These are phyloP conservation scores for Lenzites betulinus DNA, from an alignment of 768 basidiomycete species.

Conservation along the genomic window DNA sequence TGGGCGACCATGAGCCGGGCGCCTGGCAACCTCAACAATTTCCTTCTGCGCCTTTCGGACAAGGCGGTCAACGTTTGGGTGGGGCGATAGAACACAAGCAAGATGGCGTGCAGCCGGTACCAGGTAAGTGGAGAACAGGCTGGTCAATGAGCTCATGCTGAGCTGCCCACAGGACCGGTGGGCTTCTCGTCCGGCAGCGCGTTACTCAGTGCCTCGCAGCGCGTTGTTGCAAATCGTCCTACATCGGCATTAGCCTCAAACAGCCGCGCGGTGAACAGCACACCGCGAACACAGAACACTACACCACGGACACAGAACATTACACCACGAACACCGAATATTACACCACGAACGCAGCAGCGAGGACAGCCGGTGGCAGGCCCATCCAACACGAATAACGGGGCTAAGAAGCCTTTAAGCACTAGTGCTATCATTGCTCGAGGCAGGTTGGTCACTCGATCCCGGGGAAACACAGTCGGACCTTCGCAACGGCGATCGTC, in stretches of 20 bases:
- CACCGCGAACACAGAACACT: no score
- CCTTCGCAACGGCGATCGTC: neutral
- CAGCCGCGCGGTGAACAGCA: slow-evolving; percentile 3
- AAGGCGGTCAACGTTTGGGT: neutral
- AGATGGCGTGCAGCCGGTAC: neutral
- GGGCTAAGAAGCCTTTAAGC: neutral
- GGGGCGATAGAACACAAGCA: neutral
- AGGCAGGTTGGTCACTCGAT: no score
- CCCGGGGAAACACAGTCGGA: neutral
- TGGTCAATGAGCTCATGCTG: neutral
- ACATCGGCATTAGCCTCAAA: slow-evolving; percentile 2
- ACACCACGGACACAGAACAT: no score
- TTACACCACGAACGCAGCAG: neutral
- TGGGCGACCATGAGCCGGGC: neutral
- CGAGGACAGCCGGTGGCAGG: neutral
- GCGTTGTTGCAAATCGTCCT: neutral
- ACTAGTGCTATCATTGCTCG: neutral
- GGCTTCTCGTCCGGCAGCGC: slow-evolving; percentile 7
- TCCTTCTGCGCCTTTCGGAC: neutral
- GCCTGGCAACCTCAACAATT: slow-evolving; percentile 17
- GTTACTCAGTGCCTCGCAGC: neutral
- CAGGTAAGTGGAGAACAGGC: neutral
- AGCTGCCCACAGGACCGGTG: neutral
- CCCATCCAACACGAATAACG: neutral
- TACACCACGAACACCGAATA: no score